Evolutionary conservation across 2,329 filamentous ascomycete genomes (phyloP).

Genomic region (Pseudogymnoascus sp.): DNA sequence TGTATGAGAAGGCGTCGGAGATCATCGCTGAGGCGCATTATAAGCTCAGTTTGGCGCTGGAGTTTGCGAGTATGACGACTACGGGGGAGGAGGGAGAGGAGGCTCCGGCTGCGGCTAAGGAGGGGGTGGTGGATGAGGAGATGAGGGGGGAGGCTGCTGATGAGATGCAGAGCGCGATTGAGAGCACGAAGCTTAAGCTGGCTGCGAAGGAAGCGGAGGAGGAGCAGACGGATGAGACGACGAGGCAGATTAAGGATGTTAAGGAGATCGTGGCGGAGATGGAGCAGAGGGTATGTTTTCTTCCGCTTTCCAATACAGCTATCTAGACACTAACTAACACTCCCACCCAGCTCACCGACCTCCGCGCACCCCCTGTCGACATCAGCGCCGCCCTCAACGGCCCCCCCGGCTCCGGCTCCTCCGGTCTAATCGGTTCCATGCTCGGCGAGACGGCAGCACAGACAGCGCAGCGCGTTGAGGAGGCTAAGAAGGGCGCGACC

Average conservation of each 20-base stretch:
- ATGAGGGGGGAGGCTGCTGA: slow-evolving; percentile 62
- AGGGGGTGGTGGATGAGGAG: slow-evolving; percentile 50
- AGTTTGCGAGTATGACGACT: slow-evolving; percentile 76
- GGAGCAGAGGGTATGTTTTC: slow-evolving; percentile 56
- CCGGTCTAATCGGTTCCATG: slow-evolving; percentile 55
- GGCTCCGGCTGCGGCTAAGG: slow-evolving; percentile 33
- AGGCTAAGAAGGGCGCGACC: slow-evolving; percentile 64
- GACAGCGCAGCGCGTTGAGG: slow-evolving; percentile 55
- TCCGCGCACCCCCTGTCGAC: slow-evolving; percentile 54
- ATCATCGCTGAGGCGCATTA: slow-evolving; percentile 91
- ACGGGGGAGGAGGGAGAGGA: slow-evolving; percentile 43
- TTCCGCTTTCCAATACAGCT: slow-evolving; percentile 8
- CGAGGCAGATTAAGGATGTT: slow-evolving; percentile 59
- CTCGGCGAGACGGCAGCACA: slow-evolving; percentile 53
- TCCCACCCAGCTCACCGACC: slow-evolving; percentile 51
- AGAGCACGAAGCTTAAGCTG: slow-evolving; percentile 62
- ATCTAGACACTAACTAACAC: slow-evolving; percentile 13
- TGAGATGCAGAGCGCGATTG: slow-evolving; percentile 66
- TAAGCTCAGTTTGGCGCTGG: slow-evolving; percentile 88
- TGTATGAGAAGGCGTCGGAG: slow-evolving; percentile 73
- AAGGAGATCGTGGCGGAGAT: slow-evolving; percentile 73
- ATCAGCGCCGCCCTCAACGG: slow-evolving; percentile 47
- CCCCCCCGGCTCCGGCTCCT: slow-evolving; percentile 36
- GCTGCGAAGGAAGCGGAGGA: slow-evolving; percentile 61
- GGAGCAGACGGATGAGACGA: slow-evolving; percentile 49